Conservation (phyloP, 495 filamentous ascomycete species). For the Neurospora sp. region DNA sequence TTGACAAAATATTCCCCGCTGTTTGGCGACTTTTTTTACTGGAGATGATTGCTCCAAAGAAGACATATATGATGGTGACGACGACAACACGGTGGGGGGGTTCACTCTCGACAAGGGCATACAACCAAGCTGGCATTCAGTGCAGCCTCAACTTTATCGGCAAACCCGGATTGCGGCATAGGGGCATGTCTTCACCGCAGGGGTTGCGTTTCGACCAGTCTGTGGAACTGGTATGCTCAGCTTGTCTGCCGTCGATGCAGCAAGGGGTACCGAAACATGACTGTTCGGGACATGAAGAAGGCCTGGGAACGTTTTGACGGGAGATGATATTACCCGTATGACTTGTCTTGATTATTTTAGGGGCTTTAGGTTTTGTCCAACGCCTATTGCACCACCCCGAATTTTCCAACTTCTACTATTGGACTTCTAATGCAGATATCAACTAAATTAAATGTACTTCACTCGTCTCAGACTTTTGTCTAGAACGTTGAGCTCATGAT, state of each 20-base stretch:
- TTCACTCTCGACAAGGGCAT: neutral
- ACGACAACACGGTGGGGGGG: slow-evolving; percentile 4
- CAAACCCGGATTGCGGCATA: neutral
- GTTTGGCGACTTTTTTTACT: slow-evolving; percentile 17
- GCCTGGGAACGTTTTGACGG: neutral
- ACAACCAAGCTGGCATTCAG: neutral
- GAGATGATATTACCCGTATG: neutral
- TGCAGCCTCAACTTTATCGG: neutral
- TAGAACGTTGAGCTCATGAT: neutral
- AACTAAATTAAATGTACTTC: slow-evolving; percentile 30
- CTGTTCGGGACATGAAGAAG: neutral
- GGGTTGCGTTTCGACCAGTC: neutral
- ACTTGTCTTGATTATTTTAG: neutral
- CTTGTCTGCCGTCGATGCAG: neutral
- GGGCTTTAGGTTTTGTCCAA: neutral
- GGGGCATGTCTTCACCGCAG: neutral
- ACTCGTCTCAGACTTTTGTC: neutral
- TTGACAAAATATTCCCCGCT: slow-evolving; percentile 28
- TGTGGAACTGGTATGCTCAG: neutral
- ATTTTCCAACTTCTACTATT: slow-evolving; percentile 29
- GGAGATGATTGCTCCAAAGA: slow-evolving; percentile 18
- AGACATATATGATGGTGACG: slow-evolving; percentile 15
- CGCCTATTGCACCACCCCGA: neutral
- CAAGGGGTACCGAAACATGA: neutral
- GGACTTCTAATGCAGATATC: slow-evolving; percentile 48